Evolutionary conservation across 176 grass and related monocot genomes (phyloP).

Genomic region (Areca catechu): DNA sequence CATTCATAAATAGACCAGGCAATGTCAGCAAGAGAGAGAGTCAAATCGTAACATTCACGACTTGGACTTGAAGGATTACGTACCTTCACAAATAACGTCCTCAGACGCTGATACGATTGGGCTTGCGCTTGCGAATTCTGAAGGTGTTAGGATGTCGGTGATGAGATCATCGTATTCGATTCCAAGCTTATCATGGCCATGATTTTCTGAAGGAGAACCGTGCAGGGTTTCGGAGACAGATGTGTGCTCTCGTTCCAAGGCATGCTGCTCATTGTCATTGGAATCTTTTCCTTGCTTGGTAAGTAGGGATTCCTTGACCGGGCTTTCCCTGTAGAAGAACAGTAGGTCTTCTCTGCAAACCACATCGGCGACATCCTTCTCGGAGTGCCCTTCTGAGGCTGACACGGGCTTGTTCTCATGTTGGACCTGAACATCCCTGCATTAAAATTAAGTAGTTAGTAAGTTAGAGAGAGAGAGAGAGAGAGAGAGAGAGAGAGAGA

Average conservation of each 20-base stretch:
- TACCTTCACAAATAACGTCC: conserved; percentile 22
- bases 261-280: conserved; percentile 18
- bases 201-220: conserved; percentile 2
- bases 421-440: conserved; percentile 18
- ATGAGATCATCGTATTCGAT: background rate
- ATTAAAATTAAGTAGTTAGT: background rate
- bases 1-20: background rate
- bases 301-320: conserved; percentile 41
- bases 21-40: background rate
- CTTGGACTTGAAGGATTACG: conserved; percentile 7
- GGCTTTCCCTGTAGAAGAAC: conserved; percentile 68
- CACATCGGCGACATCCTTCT: background rate
- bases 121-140: background rate
- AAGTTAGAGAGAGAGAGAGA: background rate
- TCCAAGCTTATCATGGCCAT: background rate
- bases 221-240: conserved; percentile 24
- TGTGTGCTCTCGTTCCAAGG: conserved; percentile 31
- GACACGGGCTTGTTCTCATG: background rate
- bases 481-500: background rate
- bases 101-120: background rate
- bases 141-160: background rate
- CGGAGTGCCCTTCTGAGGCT: background rate
- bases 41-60: background rate
- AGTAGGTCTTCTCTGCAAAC: conserved; percentile 12
- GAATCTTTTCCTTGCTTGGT: conserved; percentile 45